A percentile compares a stretch with the other conserved stretches of the same genome.
Conservation (phyloP, 495 filamentous ascomycete genomes). For the Hypomontagnella submonticulosa region DNA sequence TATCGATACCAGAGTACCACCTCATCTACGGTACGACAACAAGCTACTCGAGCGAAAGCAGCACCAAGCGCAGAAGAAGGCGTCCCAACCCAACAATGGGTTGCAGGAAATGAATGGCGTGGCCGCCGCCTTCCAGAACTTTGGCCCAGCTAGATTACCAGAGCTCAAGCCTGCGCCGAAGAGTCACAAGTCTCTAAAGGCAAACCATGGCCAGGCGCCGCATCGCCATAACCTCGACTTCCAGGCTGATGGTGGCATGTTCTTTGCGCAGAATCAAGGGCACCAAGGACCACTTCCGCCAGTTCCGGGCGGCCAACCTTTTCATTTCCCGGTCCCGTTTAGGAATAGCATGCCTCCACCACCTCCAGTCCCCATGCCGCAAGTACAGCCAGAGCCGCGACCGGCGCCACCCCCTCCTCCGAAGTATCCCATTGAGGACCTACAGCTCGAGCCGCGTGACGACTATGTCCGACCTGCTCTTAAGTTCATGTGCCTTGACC, state of each 20-base stretch:
- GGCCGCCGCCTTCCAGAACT: conserved; percentile 53
- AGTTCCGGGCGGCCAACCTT: conserved; percentile 53
- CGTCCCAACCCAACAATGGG: conserved; percentile 55
- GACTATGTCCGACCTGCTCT: conserved; percentile 72
- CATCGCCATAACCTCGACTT: conserved; percentile 46
- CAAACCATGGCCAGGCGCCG: conserved; percentile 22
- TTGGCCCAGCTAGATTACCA: conserved; percentile 66
- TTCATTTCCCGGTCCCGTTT: conserved; percentile 55
- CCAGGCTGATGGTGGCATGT: conserved; percentile 50
- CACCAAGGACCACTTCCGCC: conserved; percentile 50
- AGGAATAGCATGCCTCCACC: conserved; percentile 52
- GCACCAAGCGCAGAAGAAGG: conserved; percentile 73
- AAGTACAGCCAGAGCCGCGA: conserved; percentile 52
- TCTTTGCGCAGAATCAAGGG: conserved; percentile 49
- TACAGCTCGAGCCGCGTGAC: conserved; percentile 76
- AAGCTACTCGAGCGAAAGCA: conserved; percentile 82
- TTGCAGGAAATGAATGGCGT: conserved; percentile 55
- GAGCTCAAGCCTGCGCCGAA: conserved; percentile 86
- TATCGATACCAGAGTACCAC: conserved; percentile 85
- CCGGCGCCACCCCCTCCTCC: conserved; percentile 79
- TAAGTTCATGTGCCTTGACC: conserved; percentile 77
- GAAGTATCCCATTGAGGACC: conserved; percentile 95
- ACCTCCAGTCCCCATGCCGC: conserved; percentile 37
- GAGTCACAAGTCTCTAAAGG: conserved; percentile 73
- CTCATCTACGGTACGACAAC: conserved; percentile 80